Percentiles rank a stretch among this genome's conserved stretches.
These are phyloP conservation scores for Fusarium dimerum DNA, from an alignment of 2,329 filamentous ascomycete genomes.

Conservation along the genomic window DNA sequence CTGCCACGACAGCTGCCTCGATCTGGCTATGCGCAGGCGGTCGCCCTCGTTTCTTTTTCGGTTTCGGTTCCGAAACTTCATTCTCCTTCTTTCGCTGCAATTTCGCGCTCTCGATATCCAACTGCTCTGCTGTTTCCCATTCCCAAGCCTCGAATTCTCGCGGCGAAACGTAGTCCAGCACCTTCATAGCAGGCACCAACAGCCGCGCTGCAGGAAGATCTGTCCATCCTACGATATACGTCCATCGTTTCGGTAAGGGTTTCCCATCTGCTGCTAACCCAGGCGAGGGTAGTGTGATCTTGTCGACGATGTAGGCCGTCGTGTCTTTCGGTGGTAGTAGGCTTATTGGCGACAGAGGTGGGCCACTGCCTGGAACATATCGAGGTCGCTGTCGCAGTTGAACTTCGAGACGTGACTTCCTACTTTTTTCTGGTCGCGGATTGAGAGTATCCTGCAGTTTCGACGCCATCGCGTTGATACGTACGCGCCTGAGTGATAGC, in stretches of 20 bases:
- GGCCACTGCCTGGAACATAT: constrained; percentile 50
- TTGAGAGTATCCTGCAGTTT: constrained; percentile 6
- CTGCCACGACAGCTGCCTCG: constrained; percentile 33
- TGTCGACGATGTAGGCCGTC: constrained; percentile 58
- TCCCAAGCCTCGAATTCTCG: constrained; percentile 59
- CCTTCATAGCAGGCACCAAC: constrained; percentile 46
- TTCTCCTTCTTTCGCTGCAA: constrained; percentile 27
- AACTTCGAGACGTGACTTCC: constrained; percentile 18
- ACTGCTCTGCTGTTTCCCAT: constrained; percentile 43
- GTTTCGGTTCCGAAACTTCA: constrained; percentile 1
- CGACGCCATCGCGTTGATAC: constrained; percentile 20
- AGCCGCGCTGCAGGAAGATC: constrained; percentile 52
- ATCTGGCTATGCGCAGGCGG: constrained; percentile 35
- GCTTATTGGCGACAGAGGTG: constrained; percentile 47
- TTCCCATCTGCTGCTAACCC: constrained; percentile 36
- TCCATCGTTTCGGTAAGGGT: constrained; percentile 45
- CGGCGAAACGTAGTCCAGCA: constrained; percentile 61
- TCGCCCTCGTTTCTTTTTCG: constrained; percentile 25
- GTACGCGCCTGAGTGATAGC: constrained; percentile 4
- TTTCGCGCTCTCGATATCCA: constrained; percentile 40
- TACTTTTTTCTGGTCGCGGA: constrained; percentile 15
- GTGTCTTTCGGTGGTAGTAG: constrained; percentile 51
- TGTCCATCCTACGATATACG: constrained; percentile 57
- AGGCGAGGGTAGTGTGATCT: constrained; percentile 47
- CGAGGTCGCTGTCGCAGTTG: constrained; percentile 17